Conservation (phyloP, 768 basidiomycete genomes). For the Pluteus cervinus region DNA sequence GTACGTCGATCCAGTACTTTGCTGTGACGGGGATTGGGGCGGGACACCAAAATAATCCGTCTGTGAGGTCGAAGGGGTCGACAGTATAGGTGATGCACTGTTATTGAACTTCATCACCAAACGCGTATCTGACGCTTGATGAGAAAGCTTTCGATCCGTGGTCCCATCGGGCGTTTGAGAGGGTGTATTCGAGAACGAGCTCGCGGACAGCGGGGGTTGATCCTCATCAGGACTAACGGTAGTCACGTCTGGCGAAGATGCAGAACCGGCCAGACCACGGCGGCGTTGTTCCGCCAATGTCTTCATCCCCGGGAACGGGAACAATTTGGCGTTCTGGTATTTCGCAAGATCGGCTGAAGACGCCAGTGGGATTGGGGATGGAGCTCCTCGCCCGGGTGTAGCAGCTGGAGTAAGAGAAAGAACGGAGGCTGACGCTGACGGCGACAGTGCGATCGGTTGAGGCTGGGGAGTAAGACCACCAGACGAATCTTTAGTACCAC, state of each 20-base stretch:
- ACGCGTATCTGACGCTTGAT: slow-evolving; percentile 65
- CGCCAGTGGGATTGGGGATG: slow-evolving; percentile 75
- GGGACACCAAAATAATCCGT: slow-evolving; percentile 41
- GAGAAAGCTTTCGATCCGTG: slow-evolving; percentile 59
- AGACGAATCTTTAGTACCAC: slow-evolving; percentile 52
- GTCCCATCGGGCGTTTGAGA: slow-evolving; percentile 42
- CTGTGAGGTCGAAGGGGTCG: slow-evolving; percentile 43
- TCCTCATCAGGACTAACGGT: slow-evolving; percentile 43
- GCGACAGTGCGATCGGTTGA: slow-evolving; percentile 46
- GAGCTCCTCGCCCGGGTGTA: slow-evolving; percentile 47
- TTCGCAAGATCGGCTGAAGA: slow-evolving; percentile 65
- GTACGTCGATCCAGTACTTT: slow-evolving; percentile 27
- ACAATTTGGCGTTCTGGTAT: slow-evolving; percentile 77
- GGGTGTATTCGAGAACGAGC: slow-evolving; percentile 45
- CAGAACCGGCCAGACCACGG: slow-evolving; percentile 40
- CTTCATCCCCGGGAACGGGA: slow-evolving; percentile 86
- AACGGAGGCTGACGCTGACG: slow-evolving; percentile 68
- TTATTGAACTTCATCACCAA: slow-evolving; percentile 52
- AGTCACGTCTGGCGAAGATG: slow-evolving; percentile 39
- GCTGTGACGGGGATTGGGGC: slow-evolving; percentile 31
- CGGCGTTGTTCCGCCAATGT: slow-evolving; percentile 71
- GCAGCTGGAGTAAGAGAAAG: slow-evolving; percentile 56
- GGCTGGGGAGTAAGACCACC: slow-evolving; percentile 32
- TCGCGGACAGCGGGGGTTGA: slow-evolving; percentile 32
- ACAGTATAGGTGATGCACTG: no score